These are phyloP conservation scores for Salix arbutifolia DNA, from an alignment of 345 rosid genomes.

Conservation along the genomic window DNA sequence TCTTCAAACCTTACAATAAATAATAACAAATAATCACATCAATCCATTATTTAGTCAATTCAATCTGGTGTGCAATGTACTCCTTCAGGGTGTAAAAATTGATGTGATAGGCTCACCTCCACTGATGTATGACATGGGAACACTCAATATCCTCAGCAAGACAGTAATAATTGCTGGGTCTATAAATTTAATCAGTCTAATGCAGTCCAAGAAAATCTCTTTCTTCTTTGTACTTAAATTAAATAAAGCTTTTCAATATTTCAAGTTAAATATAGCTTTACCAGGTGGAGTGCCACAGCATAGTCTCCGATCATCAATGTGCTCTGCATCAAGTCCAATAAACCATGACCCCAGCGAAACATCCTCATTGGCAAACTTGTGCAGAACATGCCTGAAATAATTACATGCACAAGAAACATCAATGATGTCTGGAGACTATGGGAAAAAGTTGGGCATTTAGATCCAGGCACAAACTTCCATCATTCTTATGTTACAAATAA, in stretches of 20 bases:
- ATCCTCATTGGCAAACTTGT: constrained; percentile 85
- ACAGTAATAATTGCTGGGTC: background rate
- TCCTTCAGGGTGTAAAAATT: constrained; percentile 16
- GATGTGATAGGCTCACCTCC: constrained; percentile 23
- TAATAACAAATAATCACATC: constrained; percentile 5
- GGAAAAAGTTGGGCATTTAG: constrained; percentile 1
- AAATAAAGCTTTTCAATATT: background rate
- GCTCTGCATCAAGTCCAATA: constrained; percentile 91
- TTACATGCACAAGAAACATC: constrained; percentile 7
- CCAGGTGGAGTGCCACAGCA: constrained; percentile 98
- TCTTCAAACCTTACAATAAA: constrained; percentile 12
- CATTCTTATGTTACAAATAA: too few species aligned
- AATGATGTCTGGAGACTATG: background rate
- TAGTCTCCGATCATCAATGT: constrained; percentile 91
- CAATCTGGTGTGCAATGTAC: constrained; percentile 18
- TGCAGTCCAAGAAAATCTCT: background rate
- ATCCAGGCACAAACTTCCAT: background rate
- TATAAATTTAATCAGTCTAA: background rate
- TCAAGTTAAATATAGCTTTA: constrained; percentile 28
- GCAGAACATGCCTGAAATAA: constrained; percentile 65
- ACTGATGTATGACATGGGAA: constrained; percentile 18
- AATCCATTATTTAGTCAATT: constrained; percentile 16
- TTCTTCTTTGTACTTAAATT: background rate
- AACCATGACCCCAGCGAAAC: constrained; percentile 97
- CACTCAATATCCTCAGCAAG: constrained; percentile 12